Conservation (phyloP, 2,329 filamentous ascomycete genomes). For the Apiospora hydei region DNA sequence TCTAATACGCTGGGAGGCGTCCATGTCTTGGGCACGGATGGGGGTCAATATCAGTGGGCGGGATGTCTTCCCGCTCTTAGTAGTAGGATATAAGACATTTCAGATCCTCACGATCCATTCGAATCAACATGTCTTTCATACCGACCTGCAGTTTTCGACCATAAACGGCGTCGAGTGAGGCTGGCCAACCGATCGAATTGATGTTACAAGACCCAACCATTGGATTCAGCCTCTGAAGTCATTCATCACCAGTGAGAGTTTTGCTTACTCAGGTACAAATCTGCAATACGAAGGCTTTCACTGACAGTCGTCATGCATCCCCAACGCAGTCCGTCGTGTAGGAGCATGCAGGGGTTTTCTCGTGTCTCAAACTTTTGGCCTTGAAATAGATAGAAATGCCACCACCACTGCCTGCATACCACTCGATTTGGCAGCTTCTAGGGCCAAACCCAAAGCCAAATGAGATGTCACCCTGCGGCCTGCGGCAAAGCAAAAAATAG, state of each 20-base stretch:
- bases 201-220: neutral
- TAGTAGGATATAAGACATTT: neutral
- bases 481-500: neutral
- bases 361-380: neutral
- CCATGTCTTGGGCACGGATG: constrained; percentile 14
- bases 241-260: neutral
- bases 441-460: neutral
- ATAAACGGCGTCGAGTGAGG: neutral
- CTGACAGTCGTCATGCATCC: neutral
- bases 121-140: neutral
- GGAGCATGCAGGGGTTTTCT: neutral
- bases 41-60: neutral
- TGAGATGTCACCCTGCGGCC: neutral
- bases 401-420: neutral
- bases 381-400: neutral
- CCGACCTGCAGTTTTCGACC: neutral
- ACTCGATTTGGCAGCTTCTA: neutral
- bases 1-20: neutral
- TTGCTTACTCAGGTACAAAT: neutral
- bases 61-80: neutral
- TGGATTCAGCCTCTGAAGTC: neutral
- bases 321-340: neutral
- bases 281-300: neutral
- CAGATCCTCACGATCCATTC: neutral
- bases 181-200: neutral